Evolutionary conservation across 1,284 basidiomycete genomes (phyloP).

Genomic region (Rhizoctonia solani): DNA sequence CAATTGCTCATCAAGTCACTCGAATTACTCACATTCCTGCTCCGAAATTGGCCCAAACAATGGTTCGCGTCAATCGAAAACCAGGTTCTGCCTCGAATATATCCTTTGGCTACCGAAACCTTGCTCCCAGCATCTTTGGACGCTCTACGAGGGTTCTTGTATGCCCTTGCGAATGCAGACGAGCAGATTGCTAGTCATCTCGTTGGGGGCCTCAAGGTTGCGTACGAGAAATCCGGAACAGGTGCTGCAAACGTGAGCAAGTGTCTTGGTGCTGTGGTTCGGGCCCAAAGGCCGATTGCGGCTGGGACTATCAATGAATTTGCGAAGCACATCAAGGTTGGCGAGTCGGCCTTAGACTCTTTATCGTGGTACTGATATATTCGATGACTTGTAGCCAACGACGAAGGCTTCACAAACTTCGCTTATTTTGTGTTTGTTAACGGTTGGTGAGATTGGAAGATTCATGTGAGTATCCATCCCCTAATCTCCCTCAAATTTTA

Average conservation of each 20-base stretch:
- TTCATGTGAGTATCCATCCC: constrained; percentile 62
- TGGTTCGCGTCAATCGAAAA: constrained; percentile 75
- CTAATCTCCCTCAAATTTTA: not conserved
- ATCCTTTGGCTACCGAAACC: constrained; percentile 75
- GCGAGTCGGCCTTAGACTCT: constrained; percentile 23
- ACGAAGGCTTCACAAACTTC: constrained; percentile 69
- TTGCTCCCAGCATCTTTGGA: constrained; percentile 77
- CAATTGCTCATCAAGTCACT: constrained; percentile 78
- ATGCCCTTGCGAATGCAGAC: constrained; percentile 79
- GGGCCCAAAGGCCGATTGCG: constrained; percentile 66
- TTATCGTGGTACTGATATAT: not conserved
- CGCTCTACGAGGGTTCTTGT: constrained; percentile 79
- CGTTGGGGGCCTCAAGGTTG: constrained; percentile 68
- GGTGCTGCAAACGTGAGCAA: constrained; percentile 69
- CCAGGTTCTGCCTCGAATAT: constrained; percentile 69
- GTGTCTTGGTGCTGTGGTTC: constrained; percentile 80
- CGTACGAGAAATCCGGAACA: constrained; percentile 61
- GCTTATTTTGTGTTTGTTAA: constrained; percentile 80
- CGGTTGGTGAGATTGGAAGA: constrained; percentile 88
- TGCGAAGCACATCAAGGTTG: constrained; percentile 73
- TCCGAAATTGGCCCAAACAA: constrained; percentile 65
- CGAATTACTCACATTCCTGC: constrained; percentile 68
- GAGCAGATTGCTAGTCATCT: constrained; percentile 77
- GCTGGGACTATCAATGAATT: constrained; percentile 82
- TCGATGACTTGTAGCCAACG: constrained; percentile 50